phyloP scores from a whole-genome alignment of 805 yeast species.

The Kodamaea sagamina region DNA sequence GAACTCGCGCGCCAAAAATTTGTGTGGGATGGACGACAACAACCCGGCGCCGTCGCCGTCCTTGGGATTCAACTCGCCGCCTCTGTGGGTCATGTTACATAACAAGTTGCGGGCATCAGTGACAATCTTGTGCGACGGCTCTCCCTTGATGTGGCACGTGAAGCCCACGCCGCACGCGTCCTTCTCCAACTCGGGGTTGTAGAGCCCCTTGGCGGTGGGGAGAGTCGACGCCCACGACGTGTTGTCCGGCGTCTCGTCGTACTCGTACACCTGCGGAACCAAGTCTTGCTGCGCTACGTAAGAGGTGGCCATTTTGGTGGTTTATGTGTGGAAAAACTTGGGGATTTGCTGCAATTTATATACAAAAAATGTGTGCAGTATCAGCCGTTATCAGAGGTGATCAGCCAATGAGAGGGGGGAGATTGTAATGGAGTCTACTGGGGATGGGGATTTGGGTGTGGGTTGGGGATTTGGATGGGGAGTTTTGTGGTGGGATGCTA shows the following conservation, averaged over 20 bases:
- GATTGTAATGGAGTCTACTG: too few species aligned
- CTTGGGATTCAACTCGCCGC: constrained; percentile 96
- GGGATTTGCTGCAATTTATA: constrained; percentile 3
- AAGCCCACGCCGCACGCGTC: constrained; percentile 99
- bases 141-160: constrained; percentile 90
- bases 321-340: constrained; percentile 1
- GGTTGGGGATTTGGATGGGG: too few species aligned
- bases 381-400: neutral
- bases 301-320: constrained; percentile 26
- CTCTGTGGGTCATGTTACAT: constrained; percentile 98
- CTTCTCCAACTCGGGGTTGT: constrained; percentile 90
- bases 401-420: too few species aligned
- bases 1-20: constrained; percentile 82
- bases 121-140: constrained; percentile 84
- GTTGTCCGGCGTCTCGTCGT: constrained; percentile 77
- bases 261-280: constrained; percentile 51
- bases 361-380: constrained; percentile 1
- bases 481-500: too few species aligned
- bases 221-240: constrained; percentile 89
- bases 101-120: constrained; percentile 84
- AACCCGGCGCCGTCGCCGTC: constrained; percentile 99
- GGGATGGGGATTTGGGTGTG: too few species aligned
- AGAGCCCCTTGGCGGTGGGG: constrained; percentile 85
- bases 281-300: constrained; percentile 44
- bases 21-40: constrained; percentile 88